These are phyloP conservation scores for Iberis pinnata DNA, from an alignment of 345 rosid genomes.

Conservation along the genomic window DNA sequence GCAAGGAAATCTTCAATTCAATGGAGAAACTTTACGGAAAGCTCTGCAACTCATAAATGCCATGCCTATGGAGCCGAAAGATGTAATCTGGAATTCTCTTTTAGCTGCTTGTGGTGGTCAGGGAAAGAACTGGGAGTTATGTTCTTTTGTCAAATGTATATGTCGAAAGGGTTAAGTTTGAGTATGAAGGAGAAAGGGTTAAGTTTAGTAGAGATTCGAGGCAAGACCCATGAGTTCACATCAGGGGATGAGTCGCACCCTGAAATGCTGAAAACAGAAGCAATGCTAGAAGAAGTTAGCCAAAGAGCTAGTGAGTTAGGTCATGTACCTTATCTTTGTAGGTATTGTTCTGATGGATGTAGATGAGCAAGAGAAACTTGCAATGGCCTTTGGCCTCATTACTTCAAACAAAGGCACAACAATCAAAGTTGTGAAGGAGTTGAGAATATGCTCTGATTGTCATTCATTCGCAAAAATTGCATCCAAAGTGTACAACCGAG, in stretches of 20 bases:
- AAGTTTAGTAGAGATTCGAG: constrained; percentile 39
- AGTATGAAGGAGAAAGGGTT: constrained; percentile 50
- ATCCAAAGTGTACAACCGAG: constrained; percentile 38
- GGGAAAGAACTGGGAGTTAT: constrained; percentile 41
- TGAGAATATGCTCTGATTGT: constrained; percentile 55
- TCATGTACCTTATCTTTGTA: constrained; percentile 45
- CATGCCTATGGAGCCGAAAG: constrained; percentile 60
- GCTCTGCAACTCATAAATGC: constrained; percentile 41
- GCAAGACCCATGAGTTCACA: constrained; percentile 45
- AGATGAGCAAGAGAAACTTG: constrained; percentile 52
- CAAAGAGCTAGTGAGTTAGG: constrained; percentile 37
- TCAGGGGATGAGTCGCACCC: constrained; percentile 52
- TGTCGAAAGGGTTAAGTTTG: constrained; percentile 49
- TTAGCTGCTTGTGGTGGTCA: constrained; percentile 55
- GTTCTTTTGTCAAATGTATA: constrained; percentile 51
- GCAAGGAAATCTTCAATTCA: constrained; percentile 43
- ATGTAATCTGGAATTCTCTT: constrained; percentile 59
- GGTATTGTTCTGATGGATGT: constrained; percentile 51
- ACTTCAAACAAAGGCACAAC: constrained; percentile 37
- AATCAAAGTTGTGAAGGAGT: constrained; percentile 48
- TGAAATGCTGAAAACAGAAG: constrained; percentile 37
- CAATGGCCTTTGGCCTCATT: constrained; percentile 49
- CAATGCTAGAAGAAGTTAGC: constrained; percentile 44
- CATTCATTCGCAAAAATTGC: constrained; percentile 48
- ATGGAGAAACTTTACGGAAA: constrained; percentile 49